These are phyloP conservation scores for Haematococcus lacustris DNA, from an alignment of 139 green algal genomes.

Conservation along the genomic window DNA sequence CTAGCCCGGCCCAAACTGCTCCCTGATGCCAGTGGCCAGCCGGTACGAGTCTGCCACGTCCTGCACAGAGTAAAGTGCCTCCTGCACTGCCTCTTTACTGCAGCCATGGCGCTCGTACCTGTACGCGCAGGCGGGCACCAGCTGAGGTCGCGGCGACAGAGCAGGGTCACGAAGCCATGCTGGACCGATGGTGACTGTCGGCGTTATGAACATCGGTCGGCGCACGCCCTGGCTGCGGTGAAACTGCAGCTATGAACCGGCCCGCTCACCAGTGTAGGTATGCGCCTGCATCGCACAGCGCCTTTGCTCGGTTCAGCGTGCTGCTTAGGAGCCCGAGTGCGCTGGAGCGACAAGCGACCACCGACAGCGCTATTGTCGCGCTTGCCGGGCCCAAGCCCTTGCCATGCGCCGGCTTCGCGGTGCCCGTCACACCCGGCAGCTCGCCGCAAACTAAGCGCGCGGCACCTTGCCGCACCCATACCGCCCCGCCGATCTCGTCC, in stretches of 20 bases:
- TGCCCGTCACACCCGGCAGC: background rate
- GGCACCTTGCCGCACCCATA: too few species aligned
- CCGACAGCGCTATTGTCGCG: background rate
- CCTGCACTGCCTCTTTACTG: background rate
- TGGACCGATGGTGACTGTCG: background rate
- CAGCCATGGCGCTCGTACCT: constrained; percentile 10
- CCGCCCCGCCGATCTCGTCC: too few species aligned
- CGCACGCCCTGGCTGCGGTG: background rate
- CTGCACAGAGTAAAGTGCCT: background rate
- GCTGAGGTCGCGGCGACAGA: background rate
- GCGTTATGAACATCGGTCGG: too few species aligned
- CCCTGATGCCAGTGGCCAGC: background rate
- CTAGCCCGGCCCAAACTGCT: too few species aligned
- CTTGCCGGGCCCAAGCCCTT: background rate
- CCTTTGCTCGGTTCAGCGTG: background rate
- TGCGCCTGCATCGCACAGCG: constrained; percentile 8
- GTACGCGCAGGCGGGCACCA: background rate
- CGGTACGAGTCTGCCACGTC: constrained; percentile 2
- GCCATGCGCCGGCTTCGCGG: background rate
- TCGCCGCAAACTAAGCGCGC: background rate
- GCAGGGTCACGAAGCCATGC: background rate
- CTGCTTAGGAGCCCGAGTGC: background rate
- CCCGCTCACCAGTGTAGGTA: constrained; percentile 27
- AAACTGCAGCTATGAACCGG: background rate
- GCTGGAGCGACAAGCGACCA: background rate